phyloP scores from a whole-genome alignment of 2,329 filamentous ascomycete species.

The Phaeosphaeria sp. region DNA sequence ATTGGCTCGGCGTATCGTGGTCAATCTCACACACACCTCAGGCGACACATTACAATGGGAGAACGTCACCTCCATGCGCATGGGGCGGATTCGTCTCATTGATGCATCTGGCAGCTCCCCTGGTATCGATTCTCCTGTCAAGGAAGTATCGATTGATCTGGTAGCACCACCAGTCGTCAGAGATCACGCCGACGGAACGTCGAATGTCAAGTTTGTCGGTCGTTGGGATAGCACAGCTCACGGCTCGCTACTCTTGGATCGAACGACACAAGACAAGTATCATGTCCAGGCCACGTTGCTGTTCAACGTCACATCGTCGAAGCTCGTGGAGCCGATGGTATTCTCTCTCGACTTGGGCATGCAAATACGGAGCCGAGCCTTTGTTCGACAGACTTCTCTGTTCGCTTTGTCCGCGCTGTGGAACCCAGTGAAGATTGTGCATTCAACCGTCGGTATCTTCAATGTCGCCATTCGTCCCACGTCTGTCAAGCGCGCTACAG shows the following conservation, averaged over 20 bases:
- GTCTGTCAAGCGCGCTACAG: constrained; percentile 87
- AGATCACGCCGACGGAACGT: constrained; percentile 88
- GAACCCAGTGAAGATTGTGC: constrained; percentile 83
- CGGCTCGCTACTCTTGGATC: constrained; percentile 89
- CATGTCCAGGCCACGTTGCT: constrained; percentile 85
- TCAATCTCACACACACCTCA: constrained; percentile 90
- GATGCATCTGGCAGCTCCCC: constrained; percentile 86
- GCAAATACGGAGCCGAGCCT: constrained; percentile 83
- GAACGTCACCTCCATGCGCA: constrained; percentile 76
- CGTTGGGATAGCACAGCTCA: constrained; percentile 98
- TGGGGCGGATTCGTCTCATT: constrained; percentile 82
- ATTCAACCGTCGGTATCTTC: constrained; percentile 86
- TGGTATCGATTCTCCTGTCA: constrained; percentile 73
- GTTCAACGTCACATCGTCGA: constrained; percentile 85
- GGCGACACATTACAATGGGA: constrained; percentile 90
- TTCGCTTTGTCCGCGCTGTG: constrained; percentile 83
- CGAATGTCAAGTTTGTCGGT: constrained; percentile 82
- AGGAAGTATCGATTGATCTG: constrained; percentile 79
- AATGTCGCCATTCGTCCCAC: constrained; percentile 85
- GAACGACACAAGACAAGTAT: constrained; percentile 90
- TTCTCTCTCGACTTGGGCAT: constrained; percentile 83
- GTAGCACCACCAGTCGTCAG: constrained; percentile 79
- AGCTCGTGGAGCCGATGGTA: constrained; percentile 84
- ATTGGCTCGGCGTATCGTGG: constrained; percentile 83
- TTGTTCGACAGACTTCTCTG: constrained; percentile 85